Conservation (phyloP, 2,329 filamentous ascomycete species). For the Exophiala spinifera region DNA sequence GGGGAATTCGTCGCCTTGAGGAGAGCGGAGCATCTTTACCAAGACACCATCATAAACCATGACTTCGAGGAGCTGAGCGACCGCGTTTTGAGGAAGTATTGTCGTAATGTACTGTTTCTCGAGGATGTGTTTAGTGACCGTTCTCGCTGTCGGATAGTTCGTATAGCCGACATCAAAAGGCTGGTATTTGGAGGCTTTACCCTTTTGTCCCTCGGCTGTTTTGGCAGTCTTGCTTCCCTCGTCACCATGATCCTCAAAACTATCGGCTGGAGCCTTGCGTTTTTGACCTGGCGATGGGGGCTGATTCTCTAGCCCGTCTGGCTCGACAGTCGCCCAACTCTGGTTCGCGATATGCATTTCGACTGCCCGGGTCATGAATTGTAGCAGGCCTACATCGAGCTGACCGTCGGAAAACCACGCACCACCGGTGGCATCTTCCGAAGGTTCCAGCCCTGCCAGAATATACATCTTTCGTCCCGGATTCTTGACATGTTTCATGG, state of each 20-base stretch:
- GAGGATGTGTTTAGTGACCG: constrained; percentile 73
- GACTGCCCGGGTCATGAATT: constrained; percentile 58
- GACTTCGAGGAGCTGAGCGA: constrained; percentile 82
- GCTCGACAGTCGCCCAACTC: constrained; percentile 62
- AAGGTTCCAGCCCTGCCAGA: constrained; percentile 76
- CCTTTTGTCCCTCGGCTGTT: constrained; percentile 20
- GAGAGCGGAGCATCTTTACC: constrained; percentile 46
- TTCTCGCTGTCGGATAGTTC: constrained; percentile 74
- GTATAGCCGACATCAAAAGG: constrained; percentile 64
- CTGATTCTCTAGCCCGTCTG: constrained; percentile 28
- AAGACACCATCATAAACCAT: constrained; percentile 84
- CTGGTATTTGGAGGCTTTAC: constrained; percentile 40
- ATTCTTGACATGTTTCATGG: constrained; percentile 87
- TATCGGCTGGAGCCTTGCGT: constrained; percentile 38
- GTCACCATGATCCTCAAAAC: constrained; percentile 24
- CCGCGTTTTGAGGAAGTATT: constrained; percentile 59
- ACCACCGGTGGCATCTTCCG: constrained; percentile 86
- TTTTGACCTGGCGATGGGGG: constrained; percentile 31
- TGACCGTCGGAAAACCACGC: constrained; percentile 93
- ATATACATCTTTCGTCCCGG: constrained; percentile 96
- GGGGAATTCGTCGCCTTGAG: constrained; percentile 16
- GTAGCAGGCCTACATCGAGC: constrained; percentile 84
- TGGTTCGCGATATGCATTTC: constrained; percentile 68
- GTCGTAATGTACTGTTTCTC: constrained; percentile 64
- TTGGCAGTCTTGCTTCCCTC: constrained; percentile 21